Evolutionary conservation across 1,139 yeast species (phyloP), one percentile per base, ranked within the genome.

Genomic region (Yamadazyma triangularis): DNA sequence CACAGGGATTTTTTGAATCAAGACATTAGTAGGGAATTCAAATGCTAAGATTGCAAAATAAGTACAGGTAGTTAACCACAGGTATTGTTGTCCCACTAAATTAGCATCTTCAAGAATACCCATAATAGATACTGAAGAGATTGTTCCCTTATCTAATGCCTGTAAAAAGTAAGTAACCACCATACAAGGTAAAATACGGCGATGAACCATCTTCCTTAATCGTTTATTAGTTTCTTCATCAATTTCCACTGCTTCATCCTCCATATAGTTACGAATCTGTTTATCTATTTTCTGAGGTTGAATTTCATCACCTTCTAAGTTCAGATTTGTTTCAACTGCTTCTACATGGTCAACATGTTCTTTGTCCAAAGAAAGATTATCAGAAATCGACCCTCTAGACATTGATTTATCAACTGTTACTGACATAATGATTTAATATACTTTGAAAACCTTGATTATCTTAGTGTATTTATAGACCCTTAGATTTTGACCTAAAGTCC

Each of bases 111-210:
- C 48, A 41, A 59, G 60, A 32, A 72, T 63, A 1, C 77, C 77
- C 75, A 70, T 70, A 8, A 71, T 72, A 1, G 74, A 70, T 2
- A 76, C 63, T 45, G 67, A 70, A 36, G 66, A 60, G 26, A 68
- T 47, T 6, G 67, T 50, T n/a, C 65, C 56, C 41, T 69, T 70
- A 41, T 70, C 76, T 30, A 70, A 47, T 39, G 62, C 69, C 40
- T 67, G 73, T 25, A 68, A 50, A 36, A 67, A 63, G 42, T 69
- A 69, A 34, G 65, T 57, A 13, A 59, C 55, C 40, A 66, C 60
- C 38, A 66, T 42, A 18, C 67, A 35, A 0, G 70, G 59, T 30
- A 66, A 40, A 25, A 64, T 51, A 35, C 53, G 42, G 20, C 40
- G 25, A 30, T 50, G 36, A 24, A 50, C 48, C 40, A 41, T 32